Conservation (phyloP, 2,329 filamentous ascomycete species). For the Colletotrichum phormii region DNA sequence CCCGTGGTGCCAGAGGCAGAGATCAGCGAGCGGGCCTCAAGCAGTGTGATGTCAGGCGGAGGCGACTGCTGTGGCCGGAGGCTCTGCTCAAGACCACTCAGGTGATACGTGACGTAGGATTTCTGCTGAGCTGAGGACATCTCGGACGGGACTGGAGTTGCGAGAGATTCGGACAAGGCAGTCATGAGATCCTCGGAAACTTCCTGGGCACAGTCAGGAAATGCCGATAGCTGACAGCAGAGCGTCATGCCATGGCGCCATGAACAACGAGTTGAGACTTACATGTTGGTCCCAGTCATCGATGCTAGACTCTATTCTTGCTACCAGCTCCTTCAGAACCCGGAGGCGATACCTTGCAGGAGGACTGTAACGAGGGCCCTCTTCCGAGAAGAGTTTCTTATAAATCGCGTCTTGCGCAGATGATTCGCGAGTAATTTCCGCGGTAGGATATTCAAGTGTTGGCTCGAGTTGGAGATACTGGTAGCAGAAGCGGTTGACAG, state of each 20-base stretch:
- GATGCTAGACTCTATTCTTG: slow-evolving; percentile 78
- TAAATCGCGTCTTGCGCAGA: slow-evolving; percentile 76
- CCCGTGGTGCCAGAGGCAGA: slow-evolving; percentile 80
- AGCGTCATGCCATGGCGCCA: slow-evolving; percentile 14
- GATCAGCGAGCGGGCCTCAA: slow-evolving; percentile 77
- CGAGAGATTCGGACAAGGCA: slow-evolving; percentile 73
- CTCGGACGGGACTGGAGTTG: slow-evolving; percentile 72
- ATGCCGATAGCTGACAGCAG: neutral
- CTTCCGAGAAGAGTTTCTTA: slow-evolving; percentile 72
- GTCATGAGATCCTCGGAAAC: slow-evolving; percentile 85
- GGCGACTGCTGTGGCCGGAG: slow-evolving; percentile 2
- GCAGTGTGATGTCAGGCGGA: slow-evolving; percentile 64
- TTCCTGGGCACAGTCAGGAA: slow-evolving; percentile 65
- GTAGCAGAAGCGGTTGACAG: slow-evolving; percentile 67
- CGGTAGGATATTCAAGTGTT: slow-evolving; percentile 72
- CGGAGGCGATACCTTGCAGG: slow-evolving; percentile 77
- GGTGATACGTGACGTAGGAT: slow-evolving; percentile 78
- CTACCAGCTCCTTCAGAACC: slow-evolving; percentile 79
- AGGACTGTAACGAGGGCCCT: slow-evolving; percentile 66
- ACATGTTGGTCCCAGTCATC: slow-evolving; percentile 89
- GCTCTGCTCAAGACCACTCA: slow-evolving; percentile 49
- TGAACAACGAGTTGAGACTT: slow-evolving; percentile 53
- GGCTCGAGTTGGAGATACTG: slow-evolving; percentile 85
- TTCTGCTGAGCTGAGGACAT: slow-evolving; percentile 75
- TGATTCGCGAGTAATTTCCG: slow-evolving; percentile 66